Conservation (phyloP, 2,329 filamentous ascomycete genomes). For the Thielaviopsis populi region DNA sequence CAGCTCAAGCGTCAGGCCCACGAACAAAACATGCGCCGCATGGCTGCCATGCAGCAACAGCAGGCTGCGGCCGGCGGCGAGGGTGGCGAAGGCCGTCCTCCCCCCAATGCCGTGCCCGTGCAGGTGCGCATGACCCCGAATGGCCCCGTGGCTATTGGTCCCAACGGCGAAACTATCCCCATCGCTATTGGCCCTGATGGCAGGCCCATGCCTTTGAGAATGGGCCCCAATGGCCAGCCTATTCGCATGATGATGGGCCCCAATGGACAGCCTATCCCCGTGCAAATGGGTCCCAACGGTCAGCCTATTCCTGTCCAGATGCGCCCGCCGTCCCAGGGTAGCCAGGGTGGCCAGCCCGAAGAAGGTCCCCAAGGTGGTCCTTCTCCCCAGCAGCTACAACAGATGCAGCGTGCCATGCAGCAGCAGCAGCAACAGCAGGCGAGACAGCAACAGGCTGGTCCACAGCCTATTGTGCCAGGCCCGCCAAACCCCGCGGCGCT, state of each 20-base stretch:
- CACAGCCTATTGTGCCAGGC: slow-evolving; percentile 56
- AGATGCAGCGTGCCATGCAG: slow-evolving; percentile 12
- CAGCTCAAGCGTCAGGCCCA: slow-evolving; percentile 44
- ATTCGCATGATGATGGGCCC: slow-evolving; percentile 7
- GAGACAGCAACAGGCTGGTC: slow-evolving; percentile 26
- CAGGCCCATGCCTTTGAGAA: neutral
- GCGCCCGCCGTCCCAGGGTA: slow-evolving; percentile 6
- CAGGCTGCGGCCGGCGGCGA: slow-evolving; percentile 1
- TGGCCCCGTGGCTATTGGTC: slow-evolving; percentile 15
- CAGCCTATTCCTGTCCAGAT: slow-evolving; percentile 3
- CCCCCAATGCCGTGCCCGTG: slow-evolving; percentile 9
- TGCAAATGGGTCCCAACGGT: slow-evolving; percentile 6
- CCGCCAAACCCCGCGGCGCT: slow-evolving; percentile 81
- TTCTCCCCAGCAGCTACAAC: slow-evolving; percentile 6
- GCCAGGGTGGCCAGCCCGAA: neutral
- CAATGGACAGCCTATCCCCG: slow-evolving; percentile 3
- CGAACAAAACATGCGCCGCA: slow-evolving; percentile 33
- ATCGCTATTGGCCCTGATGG: slow-evolving; percentile 3
- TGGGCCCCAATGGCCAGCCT: slow-evolving; percentile 12
- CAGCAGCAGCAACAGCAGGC: slow-evolving; percentile 23
- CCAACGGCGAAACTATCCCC: slow-evolving; percentile 13
- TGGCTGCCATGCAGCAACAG: slow-evolving; percentile 14
- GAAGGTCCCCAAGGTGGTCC: neutral
- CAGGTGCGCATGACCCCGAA: slow-evolving; percentile 11
- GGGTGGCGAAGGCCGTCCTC: neutral